Evolutionary conservation across 2,329 filamentous ascomycete species (phyloP), one percentile per base, ranked within the genome.

Genomic region (Pseudogymnoascus sp.): DNA sequence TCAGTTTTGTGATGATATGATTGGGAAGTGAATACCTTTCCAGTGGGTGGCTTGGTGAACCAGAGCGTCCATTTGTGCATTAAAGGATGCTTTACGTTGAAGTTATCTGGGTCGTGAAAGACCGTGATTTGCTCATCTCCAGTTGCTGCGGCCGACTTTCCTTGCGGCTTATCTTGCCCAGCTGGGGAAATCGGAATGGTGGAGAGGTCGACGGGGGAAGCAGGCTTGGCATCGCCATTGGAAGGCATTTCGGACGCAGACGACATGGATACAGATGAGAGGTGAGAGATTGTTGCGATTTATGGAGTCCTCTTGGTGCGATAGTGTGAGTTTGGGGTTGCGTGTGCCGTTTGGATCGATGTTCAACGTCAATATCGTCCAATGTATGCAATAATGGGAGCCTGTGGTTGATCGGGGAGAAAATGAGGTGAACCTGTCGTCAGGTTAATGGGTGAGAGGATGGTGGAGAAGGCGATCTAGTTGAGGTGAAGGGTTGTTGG

Each of bases 31-130:
- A 47, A 62, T 76, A 94, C 91, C 88, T 95, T 97, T 79, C 91
- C 92, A 74, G 87, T 95, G 43, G 93, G 89, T 60, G 94, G 93
- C 84, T 97, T 97, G 71, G 93, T 97, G 81, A 97, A 99, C 95
- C 95, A 99, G 61, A 99, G 82, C 63, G 94, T 97, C 94, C 94
- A 99, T 74, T 90, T 89, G 81, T 97, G 89, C 83, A 96, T 92
- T 64, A 99, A 83, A 67, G 92, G 93, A 76, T 99, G 94, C 83
- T 97, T 99, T 76, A 99, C 94, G 71, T 96, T 99, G 84, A 99
- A 99, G 82, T 99, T 97, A 68, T 97, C 89, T 69, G 94, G 89
- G 78, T 97, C 91, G 75, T 99, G 92, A 80, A 99, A 99, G 69
- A 99, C 93, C 53, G 94, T 99, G 70, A 96, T 82, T 59, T 89